Evolutionary conservation across 106 monocot genomes (phyloP).

Genomic region (Apostasia shenzhenica): DNA sequence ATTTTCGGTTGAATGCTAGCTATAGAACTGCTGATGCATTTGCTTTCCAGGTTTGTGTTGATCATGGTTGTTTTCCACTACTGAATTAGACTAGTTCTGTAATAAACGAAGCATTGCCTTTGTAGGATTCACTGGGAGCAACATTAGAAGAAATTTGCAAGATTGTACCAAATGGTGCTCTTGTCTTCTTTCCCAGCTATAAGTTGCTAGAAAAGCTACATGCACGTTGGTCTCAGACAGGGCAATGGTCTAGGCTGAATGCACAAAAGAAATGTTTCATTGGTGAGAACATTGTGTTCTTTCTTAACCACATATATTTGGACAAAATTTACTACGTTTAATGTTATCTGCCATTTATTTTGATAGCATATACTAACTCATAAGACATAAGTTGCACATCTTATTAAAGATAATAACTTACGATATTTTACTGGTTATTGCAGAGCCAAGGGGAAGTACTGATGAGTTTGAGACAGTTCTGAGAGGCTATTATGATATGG

Average conservation of each 20-base stretch:
- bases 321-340: neutral
- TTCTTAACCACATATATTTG: neutral
- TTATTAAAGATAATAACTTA: neutral
- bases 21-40: constrained; percentile 80
- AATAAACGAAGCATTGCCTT: neutral
- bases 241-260: constrained; percentile 84
- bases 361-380: neutral
- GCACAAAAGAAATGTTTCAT: constrained; percentile 65
- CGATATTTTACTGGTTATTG: neutral
- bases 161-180: constrained; percentile 81
- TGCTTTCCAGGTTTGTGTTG: constrained; percentile 76
- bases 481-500: constrained; percentile 71
- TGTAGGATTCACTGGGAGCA: constrained; percentile 85
- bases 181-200: constrained; percentile 97
- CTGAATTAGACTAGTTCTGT: neutral
- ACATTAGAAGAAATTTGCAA: constrained; percentile 90
- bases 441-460: constrained; percentile 78
- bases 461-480: constrained; percentile 80
- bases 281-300: constrained; percentile 35
- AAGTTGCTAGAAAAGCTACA: constrained; percentile 86
- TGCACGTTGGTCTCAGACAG: constrained; percentile 82
- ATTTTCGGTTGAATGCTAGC: constrained; percentile 85
- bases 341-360: neutral
- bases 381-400: neutral
- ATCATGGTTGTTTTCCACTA: neutral